These are phyloP conservation scores for Colletotrichum endophyticum DNA, from an alignment of 2,329 filamentous ascomycete genomes.

Conservation along the genomic window DNA sequence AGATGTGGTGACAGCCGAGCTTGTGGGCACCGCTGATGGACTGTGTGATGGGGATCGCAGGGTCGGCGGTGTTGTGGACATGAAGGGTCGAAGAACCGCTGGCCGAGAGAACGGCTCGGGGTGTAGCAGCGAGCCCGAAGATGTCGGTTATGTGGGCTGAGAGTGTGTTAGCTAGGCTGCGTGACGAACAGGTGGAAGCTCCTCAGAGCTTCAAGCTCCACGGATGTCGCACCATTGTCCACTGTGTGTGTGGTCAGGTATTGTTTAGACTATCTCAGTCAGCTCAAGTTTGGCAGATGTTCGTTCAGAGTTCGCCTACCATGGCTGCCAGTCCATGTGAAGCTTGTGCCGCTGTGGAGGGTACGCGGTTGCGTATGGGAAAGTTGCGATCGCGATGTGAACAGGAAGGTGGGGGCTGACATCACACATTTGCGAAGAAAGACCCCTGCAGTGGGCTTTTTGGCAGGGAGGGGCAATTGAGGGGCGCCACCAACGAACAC, in stretches of 20 bases:
- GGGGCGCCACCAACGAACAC: not conserved
- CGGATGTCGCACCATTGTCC: constrained; percentile 70
- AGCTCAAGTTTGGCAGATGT: not conserved
- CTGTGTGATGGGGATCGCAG: constrained; percentile 79
- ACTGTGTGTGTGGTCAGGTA: constrained; percentile 93
- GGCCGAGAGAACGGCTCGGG: constrained; percentile 76
- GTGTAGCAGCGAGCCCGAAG: constrained; percentile 80
- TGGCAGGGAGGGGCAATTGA: constrained; percentile 13
- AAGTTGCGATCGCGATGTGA: constrained; percentile 6
- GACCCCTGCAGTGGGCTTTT: not conserved
- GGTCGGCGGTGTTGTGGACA: constrained; percentile 75
- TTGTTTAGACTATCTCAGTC: constrained; percentile 84
- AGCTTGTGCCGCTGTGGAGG: constrained; percentile 18
- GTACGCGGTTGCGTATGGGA: constrained; percentile 24
- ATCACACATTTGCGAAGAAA: constrained; percentile 15
- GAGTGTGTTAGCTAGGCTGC: not conserved
- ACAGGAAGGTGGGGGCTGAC: constrained; percentile 19
- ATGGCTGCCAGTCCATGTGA: constrained; percentile 43
- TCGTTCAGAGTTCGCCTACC: constrained; percentile 29
- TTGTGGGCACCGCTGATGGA: constrained; percentile 81
- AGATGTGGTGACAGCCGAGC: constrained; percentile 90
- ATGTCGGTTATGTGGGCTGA: constrained; percentile 84
- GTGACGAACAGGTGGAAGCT: not conserved
- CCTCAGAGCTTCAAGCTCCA: not conserved
- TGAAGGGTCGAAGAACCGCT: constrained; percentile 85